Evolutionary conservation across 2,329 filamentous ascomycete genomes (phyloP).

Genomic region (Penicillium sp.): DNA sequence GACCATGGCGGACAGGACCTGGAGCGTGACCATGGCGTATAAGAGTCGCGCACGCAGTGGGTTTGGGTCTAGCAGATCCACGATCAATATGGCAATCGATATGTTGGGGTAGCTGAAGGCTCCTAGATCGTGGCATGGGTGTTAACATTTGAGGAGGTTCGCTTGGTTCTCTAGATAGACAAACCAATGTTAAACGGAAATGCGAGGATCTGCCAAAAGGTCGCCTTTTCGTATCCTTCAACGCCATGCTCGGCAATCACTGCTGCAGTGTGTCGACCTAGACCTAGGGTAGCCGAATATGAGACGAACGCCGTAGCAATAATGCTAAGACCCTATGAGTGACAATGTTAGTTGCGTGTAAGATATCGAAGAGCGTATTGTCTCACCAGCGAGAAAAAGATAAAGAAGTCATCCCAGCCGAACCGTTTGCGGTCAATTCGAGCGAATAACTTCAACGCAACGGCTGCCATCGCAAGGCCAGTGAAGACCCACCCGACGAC

Average conservation of each 20-base stretch:
- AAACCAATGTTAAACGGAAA: constrained; percentile 29
- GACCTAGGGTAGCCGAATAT: constrained; percentile 24
- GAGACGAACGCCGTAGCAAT: constrained; percentile 27
- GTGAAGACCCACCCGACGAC: constrained; percentile 26
- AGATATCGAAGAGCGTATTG: background rate
- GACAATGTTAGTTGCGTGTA: background rate
- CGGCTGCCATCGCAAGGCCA: constrained; percentile 20
- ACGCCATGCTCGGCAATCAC: constrained; percentile 24
- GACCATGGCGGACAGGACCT: constrained; percentile 25
- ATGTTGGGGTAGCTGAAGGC: constrained; percentile 32
- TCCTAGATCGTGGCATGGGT: constrained; percentile 3
- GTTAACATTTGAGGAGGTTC: background rate
- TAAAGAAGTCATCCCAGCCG: constrained; percentile 33
- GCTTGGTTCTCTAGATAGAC: background rate
- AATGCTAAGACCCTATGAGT: constrained; percentile 25
- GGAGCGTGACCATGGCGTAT: constrained; percentile 23
- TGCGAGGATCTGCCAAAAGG: constrained; percentile 28
- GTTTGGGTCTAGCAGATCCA: constrained; percentile 27
- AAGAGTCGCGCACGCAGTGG: constrained; percentile 16
- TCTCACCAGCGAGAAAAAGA: constrained; percentile 28
- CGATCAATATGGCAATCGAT: constrained; percentile 28
- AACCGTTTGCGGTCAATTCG: constrained; percentile 16
- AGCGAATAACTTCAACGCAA: constrained; percentile 24
- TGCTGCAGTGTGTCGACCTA: constrained; percentile 27
- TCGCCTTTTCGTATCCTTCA: constrained; percentile 16